A percentile compares a stretch with the other conserved stretches of the same genome.
phyloP scores from a whole-genome alignment of 2,329 filamentous ascomycete species.

The Cercospora sesami region DNA sequence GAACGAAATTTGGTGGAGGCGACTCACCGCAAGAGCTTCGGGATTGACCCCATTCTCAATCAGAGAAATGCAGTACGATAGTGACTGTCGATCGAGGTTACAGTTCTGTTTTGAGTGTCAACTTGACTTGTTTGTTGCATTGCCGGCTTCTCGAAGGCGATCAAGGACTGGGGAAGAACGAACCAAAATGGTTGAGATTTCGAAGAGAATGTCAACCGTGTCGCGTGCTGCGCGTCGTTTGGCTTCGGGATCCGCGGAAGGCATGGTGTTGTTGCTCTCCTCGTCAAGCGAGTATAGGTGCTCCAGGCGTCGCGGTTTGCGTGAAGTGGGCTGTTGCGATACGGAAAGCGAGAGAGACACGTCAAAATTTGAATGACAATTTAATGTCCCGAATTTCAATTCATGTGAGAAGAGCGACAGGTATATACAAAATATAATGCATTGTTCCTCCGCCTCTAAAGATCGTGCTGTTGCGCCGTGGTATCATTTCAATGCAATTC shows the following conservation, averaged over 20 bases:
- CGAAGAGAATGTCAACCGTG: constrained; percentile 67
- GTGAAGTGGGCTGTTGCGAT: neutral
- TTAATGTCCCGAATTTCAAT: neutral
- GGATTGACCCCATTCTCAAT: constrained; percentile 98
- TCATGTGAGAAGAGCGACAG: neutral
- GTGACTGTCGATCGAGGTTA: constrained; percentile 81
- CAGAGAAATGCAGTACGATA: constrained; percentile 93
- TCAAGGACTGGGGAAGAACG: neutral
- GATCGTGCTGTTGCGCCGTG: constrained; percentile 19
- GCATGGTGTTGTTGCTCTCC: neutral
- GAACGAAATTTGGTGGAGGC: neutral
- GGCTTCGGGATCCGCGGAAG: constrained; percentile 47
- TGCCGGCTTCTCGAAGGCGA: neutral
- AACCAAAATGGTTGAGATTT: constrained; percentile 87
- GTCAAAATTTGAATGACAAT: neutral
- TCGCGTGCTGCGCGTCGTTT: constrained; percentile 78
- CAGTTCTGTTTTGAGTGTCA: constrained; percentile 68
- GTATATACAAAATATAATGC: neutral
- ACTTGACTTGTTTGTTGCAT: neutral
- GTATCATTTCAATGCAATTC: constrained; percentile 11
- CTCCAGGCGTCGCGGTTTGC: neutral
- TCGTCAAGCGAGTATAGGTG: neutral
- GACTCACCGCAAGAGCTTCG: constrained; percentile 83
- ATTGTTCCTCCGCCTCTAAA: neutral
- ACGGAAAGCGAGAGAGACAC: neutral